A percentile compares a stretch with the other conserved stretches of the same genome.
phyloP scores from a whole-genome alignment of 257 asterid genomes.

The Verbascum thapsus region DNA sequence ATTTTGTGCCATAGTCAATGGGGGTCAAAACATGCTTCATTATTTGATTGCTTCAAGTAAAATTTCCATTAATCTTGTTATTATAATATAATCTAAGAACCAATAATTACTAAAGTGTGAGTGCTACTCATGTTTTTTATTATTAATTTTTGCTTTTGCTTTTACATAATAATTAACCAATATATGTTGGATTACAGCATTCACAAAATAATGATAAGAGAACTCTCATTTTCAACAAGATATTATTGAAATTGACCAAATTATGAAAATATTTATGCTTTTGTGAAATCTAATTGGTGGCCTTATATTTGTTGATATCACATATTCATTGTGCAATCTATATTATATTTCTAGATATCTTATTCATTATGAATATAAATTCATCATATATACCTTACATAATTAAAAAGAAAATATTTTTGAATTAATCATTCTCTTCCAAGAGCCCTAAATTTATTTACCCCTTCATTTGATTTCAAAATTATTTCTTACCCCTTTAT shows the following conservation, averaged over 20 bases:
- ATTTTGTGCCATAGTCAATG: slow-evolving; percentile 30
- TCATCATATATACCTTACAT: no score
- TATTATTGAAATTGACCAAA: slow-evolving; percentile 29
- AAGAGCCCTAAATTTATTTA: no score
- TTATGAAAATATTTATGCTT: slow-evolving; percentile 1
- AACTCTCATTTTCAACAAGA: slow-evolving; percentile 9
- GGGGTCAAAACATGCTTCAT: slow-evolving; percentile 33
- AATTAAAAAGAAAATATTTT: no score
- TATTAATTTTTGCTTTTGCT: neutral
- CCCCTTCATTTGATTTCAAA: no score
- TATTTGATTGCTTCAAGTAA: slow-evolving; percentile 28
- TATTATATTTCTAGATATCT: no score
- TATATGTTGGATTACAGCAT: slow-evolving; percentile 20
- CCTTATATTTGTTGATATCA: neutral
- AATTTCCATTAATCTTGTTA: slow-evolving; percentile 15
- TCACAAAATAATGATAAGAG: neutral
- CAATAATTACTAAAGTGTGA: slow-evolving; percentile 3
- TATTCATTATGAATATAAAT: no score
- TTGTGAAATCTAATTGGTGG: slow-evolving; percentile 1
- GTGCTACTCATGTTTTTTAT: neutral
- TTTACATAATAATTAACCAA: slow-evolving; percentile 1
- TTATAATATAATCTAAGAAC: neutral
- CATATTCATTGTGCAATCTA: neutral
- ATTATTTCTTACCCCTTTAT: no score
- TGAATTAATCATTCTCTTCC: no score